These are phyloP conservation scores for Arthrobotrys sinensis DNA, from an alignment of 2,329 filamentous ascomycete genomes.

Conservation along the genomic window DNA sequence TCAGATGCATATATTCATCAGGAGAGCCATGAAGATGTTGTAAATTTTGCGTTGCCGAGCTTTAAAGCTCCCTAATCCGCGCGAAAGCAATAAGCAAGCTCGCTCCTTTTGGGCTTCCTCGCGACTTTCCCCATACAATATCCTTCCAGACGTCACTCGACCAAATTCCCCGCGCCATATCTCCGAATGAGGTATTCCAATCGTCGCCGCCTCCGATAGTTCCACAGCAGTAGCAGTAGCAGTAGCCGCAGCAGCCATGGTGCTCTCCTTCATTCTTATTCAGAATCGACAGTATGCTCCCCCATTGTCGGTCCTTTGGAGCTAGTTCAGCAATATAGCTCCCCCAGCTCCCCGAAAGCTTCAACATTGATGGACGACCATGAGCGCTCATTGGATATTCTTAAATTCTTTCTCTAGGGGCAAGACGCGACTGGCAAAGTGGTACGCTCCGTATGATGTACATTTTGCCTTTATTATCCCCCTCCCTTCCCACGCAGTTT, in stretches of 20 bases:
- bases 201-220: constrained; percentile 23
- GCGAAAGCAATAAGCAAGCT: constrained; percentile 13
- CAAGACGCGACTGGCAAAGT: constrained; percentile 98
- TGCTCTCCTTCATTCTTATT: constrained; percentile 69
- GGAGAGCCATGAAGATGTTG: constrained; percentile 4
- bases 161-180: not conserved
- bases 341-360: too few relatives aligned
- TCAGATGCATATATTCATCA: too few relatives aligned
- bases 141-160: not conserved
- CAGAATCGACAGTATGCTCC: constrained; percentile 68
- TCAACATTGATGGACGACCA: not conserved
- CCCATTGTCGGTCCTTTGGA: not conserved
- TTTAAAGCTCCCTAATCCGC: constrained; percentile 43
- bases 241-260: constrained; percentile 62
- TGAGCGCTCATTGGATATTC: constrained; percentile 2
- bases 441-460: constrained; percentile 95
- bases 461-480: constrained; percentile 64
- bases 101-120: constrained; percentile 48
- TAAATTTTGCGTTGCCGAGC: constrained; percentile 14
- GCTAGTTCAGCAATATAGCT: not conserved
- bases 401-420: constrained; percentile 74
- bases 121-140: constrained; percentile 4
- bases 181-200: constrained; percentile 40
- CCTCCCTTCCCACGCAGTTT: not conserved
- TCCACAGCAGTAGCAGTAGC: constrained; percentile 5